Conservation (phyloP, 2,329 filamentous ascomycete species). For the Pseudopithomyces maydicus region DNA sequence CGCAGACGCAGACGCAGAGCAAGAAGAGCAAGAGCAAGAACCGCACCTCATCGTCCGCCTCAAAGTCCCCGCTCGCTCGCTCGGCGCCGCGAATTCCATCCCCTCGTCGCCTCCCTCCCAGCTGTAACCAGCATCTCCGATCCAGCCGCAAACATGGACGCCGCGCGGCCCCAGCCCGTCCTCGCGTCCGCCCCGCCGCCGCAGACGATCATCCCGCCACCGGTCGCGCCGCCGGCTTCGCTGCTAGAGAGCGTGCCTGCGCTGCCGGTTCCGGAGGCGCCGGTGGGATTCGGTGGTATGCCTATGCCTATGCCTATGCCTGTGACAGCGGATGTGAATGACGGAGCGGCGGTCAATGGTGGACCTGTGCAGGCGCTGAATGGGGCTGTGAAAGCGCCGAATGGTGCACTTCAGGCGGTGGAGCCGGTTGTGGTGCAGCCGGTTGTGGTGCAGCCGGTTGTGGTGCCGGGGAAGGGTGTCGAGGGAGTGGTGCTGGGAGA, state of each 20-base stretch:
- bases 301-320: too few relatives aligned
- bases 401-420: not conserved
- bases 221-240: not conserved
- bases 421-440: not conserved
- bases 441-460: too few relatives aligned
- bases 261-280: not conserved
- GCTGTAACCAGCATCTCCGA: too few relatives aligned
- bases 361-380: too few relatives aligned
- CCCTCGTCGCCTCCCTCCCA: too few relatives aligned
- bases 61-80: constrained; percentile 19
- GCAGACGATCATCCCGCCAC: not conserved
- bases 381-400: too few relatives aligned
- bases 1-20: constrained; percentile 44
- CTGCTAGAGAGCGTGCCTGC: not conserved
- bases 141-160: too few relatives aligned
- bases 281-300: not conserved
- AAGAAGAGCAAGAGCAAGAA: constrained; percentile 48
- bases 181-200: not conserved
- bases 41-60: constrained; percentile 80
- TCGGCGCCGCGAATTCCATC: constrained; percentile 11
- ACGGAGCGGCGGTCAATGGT: too few relatives aligned
- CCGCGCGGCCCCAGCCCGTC: not conserved
- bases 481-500: too few relatives aligned
- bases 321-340: too few relatives aligned
- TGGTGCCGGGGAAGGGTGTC: too few relatives aligned